Evolutionary conservation across 2,329 filamentous ascomycete genomes (phyloP), one percentile per base, ranked within the genome.

Genomic region (Mollisiaceae sp.): DNA sequence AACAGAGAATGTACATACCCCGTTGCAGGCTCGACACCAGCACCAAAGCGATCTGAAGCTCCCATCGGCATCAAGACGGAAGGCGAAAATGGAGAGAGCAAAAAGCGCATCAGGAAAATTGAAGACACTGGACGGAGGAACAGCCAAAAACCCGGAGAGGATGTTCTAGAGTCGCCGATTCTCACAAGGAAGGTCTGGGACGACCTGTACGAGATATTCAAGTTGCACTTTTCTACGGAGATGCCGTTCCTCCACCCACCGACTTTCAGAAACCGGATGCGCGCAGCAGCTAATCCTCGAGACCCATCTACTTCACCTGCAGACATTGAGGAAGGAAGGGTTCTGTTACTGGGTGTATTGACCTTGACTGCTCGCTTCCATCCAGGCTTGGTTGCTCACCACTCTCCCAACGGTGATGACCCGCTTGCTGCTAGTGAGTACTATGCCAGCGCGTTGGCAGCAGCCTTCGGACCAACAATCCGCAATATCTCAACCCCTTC

Each of bases 1-100:
- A 87, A 89, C 54, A 86, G 91, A 75, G 86, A 91, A 66, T 95
- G 92, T 75, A 85, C 85, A 67, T 93, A 93, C 76, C 90, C 91
- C 9, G 80, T 86, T 38, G 80, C 83, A 8, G 78, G 78, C 15
- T 72, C 77, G 36, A 75, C 77, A 27, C 64, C 68, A 9, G 71
- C 70, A 8, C 72, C 71, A 32, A 76, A 70, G 52, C 72, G 73
- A 61, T 63, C 67, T 58, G 75, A 75, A 38, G 59, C 65, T 39
- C 60, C 74, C 39, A 65, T 70, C 75, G 59, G 75, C 2, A 67
- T 73, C 38, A 75, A 72, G 47, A 54, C 68, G 24, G 73, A 75
- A 60, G 69, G 64, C 20, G 74, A 75, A 4, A 55, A 70, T 9
- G 78, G 81, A 6, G 84, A 86, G n/a, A 82, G 81, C 63, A 87